Base-by-base conservation (phyloP, 2,329 filamentous ascomycete species). In the Tricladium varicosporioides region DNA sequence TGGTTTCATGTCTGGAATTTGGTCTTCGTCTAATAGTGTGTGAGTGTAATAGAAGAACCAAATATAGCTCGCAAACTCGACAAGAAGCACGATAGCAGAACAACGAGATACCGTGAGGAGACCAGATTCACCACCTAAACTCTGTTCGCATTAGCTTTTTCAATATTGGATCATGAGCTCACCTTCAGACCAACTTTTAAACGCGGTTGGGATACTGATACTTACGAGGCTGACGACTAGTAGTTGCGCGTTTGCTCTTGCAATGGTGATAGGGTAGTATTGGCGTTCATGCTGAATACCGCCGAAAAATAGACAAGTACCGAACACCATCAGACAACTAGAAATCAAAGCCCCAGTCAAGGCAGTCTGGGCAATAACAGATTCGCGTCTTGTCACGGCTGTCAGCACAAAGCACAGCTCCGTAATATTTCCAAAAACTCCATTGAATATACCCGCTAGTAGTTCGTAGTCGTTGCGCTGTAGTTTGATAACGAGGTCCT, bases 401-500 rank as follows among this genome's bases (percentile, higher is more conserved):
- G 31, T 52, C 33, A 52, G 33, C 33, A 52, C 33, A 52, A 52
- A 52, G 33, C 33, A 52, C 33, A 52, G 33, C 33, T 52, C 33
- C 33, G 33, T 22, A 52, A 52, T 52, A 52, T 52, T 52, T 15
- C 50, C 33, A 22, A 52, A 52, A 52, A 52, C 9, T 44, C 33
- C 15, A 52, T 52, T 44, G 15, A 52, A 8, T 52, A 52, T 5
- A 44, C 33, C 50, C 44, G 16, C 5, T 44, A 52, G 18, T 52
- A 52, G 50, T 52, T 52, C 36, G 22, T 52, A 52, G 18, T 52
- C 33, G 33, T 52, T 52, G 36, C 36, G 36, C 33, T 52, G 31
- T 44, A 52, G 50, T 52, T 22, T 52, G 33, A 52, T 52, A 44
- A 52, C 33, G n/a, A 52, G 33, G 16, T 52, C 33, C 50, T 52